Evolutionary conservation across 805 yeast species (phyloP).

Genomic region (Helenozyma baotianmanensis): DNA sequence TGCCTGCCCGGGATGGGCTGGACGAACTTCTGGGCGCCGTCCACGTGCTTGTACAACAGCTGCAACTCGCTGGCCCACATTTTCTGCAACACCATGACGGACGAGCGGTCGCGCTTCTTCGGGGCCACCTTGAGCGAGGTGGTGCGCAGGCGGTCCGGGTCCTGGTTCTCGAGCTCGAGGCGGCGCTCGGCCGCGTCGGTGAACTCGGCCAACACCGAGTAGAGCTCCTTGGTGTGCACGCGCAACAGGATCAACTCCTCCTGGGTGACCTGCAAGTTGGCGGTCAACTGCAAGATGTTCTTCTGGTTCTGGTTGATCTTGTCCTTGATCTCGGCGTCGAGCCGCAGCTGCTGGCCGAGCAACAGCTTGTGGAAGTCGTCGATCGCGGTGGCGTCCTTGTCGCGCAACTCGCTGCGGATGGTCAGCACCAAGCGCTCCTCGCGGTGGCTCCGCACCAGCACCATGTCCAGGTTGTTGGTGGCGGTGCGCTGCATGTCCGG

Average conservation of each 20-base stretch:
- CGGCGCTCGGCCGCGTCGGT: slow-evolving; percentile 57
- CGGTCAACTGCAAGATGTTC: slow-evolving; percentile 54
- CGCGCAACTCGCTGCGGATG: slow-evolving; percentile 41
- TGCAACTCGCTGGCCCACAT: slow-evolving; percentile 77
- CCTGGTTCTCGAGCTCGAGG: slow-evolving; percentile 39
- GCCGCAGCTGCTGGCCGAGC: slow-evolving; percentile 41
- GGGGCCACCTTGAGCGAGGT: slow-evolving; percentile 3
- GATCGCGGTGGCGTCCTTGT: slow-evolving; percentile 68
- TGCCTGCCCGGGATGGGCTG: slow-evolving; percentile 78
- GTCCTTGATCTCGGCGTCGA: slow-evolving; percentile 54
- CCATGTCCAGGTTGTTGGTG: slow-evolving; percentile 10
- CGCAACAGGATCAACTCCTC: slow-evolving; percentile 61
- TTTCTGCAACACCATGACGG: slow-evolving; percentile 67
- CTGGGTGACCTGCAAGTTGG: slow-evolving; percentile 60
- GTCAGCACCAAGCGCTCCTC: slow-evolving; percentile 11
- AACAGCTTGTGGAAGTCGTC: slow-evolving; percentile 63
- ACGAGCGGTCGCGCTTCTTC: slow-evolving; percentile 55
- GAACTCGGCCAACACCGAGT: slow-evolving; percentile 55
- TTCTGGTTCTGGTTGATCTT: slow-evolving; percentile 60
- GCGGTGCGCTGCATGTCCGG: slow-evolving; percentile 12
- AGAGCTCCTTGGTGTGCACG: slow-evolving; percentile 53
- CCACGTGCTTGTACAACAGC: slow-evolving; percentile 73
- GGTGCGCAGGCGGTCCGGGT: slow-evolving; percentile 9
- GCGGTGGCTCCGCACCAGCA: slow-evolving; percentile 9
- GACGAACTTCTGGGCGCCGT: slow-evolving; percentile 81